Conservation (phyloP, 2,329 filamentous ascomycete species). For the Cladosporium austrohemisphaericum region DNA sequence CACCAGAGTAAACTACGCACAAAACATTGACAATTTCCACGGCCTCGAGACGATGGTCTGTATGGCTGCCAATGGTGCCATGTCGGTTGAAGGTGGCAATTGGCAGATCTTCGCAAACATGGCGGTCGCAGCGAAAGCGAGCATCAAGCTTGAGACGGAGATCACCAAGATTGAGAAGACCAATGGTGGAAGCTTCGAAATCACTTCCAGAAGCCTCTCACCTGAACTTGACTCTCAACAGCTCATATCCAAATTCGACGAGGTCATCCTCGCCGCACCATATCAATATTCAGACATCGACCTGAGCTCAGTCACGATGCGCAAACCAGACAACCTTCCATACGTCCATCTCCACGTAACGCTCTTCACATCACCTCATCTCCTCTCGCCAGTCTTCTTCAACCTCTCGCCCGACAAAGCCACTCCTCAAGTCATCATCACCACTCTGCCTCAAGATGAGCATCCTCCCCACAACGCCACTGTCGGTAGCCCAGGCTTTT, state of each 20-base stretch:
- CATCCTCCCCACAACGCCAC: slow-evolving; percentile 50
- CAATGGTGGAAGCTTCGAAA: neutral
- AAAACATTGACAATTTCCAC: slow-evolving; percentile 81
- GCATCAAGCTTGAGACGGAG: slow-evolving; percentile 61
- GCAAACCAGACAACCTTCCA: slow-evolving; percentile 70
- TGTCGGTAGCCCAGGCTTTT: slow-evolving; percentile 74
- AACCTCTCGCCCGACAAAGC: slow-evolving; percentile 54
- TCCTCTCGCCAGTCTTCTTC: slow-evolving; percentile 71
- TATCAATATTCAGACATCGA: slow-evolving; percentile 73
- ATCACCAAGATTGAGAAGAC: slow-evolving; percentile 56
- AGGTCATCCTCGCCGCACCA: slow-evolving; percentile 75
- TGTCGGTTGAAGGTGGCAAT: slow-evolving; percentile 78
- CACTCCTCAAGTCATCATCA: slow-evolving; percentile 74
- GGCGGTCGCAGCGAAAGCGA: slow-evolving; percentile 61
- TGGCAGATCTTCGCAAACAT: slow-evolving; percentile 91
- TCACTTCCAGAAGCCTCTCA: neutral
- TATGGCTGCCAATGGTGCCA: slow-evolving; percentile 81
- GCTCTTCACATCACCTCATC: slow-evolving; percentile 73
- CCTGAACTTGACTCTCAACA: slow-evolving; percentile 1
- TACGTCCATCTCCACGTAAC: slow-evolving; percentile 88
- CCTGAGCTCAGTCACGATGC: slow-evolving; percentile 41
- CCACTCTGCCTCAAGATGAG: slow-evolving; percentile 66
- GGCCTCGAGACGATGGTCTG: slow-evolving; percentile 88
- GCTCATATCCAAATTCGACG: slow-evolving; percentile 37
- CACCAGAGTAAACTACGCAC: slow-evolving; percentile 91